Evolutionary conservation across 169 alveolate genomes (phyloP).

Genomic region (Perkinsus olseni): DNA sequence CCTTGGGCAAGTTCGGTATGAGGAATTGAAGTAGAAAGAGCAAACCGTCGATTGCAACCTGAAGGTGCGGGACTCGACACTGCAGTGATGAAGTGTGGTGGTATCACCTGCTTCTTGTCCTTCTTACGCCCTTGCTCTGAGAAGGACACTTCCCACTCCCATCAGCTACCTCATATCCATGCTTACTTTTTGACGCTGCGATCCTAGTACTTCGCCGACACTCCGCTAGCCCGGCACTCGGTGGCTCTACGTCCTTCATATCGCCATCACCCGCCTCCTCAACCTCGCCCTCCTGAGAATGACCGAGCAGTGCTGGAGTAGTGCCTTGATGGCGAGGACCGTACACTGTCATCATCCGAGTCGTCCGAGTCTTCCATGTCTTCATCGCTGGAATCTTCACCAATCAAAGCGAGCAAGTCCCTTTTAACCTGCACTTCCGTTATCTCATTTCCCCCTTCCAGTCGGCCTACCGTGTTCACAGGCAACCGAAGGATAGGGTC

Average conservation of each 20-base stretch:
- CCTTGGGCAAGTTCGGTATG: neutral
- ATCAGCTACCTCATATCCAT: neutral
- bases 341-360: too few relatives aligned
- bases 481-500: neutral
- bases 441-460: neutral
- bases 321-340: too few relatives aligned
- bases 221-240: neutral
- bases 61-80: neutral
- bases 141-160: neutral
- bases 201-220: neutral
- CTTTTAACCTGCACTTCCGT: neutral
- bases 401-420: neutral
- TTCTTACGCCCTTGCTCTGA: neutral
- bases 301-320: too few relatives aligned
- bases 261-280: too few relatives aligned
- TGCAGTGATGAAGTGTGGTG: neutral
- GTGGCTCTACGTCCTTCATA: neutral
- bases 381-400: neutral
- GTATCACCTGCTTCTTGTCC: neutral
- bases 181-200: neutral
- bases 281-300: too few relatives aligned
- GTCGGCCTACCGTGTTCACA: neutral
- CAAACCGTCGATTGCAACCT: neutral
- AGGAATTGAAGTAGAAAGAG: neutral
- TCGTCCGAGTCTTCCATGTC: neutral